Percentiles rank a stretch among this genome's conserved stretches.
Conservation (phyloP, 441 rosid genomes). For the Mallotus repandus region DNA sequence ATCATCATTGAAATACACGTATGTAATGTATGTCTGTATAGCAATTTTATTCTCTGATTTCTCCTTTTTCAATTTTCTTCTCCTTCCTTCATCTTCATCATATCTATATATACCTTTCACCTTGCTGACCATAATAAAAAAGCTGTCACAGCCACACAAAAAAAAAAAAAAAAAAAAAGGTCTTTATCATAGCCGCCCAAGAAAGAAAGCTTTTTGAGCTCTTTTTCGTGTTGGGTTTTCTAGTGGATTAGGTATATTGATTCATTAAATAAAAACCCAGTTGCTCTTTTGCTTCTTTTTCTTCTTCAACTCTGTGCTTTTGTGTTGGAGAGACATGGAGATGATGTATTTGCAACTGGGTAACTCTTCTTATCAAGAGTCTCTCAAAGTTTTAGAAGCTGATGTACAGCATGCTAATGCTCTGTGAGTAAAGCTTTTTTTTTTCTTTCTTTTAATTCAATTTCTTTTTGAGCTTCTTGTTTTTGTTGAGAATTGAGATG, state of each 20-base stretch:
- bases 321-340: constrained; percentile 39
- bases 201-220: constrained; percentile 1
- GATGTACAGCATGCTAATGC: constrained; percentile 89
- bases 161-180: not conserved
- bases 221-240: not conserved
- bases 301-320: not conserved
- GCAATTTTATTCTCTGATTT: not conserved
- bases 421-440: constrained; percentile 54
- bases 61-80: not conserved
- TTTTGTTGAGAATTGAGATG: constrained; percentile 17
- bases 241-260: constrained; percentile 30
- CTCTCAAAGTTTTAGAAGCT: constrained; percentile 75
- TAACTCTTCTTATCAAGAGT: constrained; percentile 75
- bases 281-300: constrained; percentile 8
- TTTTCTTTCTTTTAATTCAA: not conserved
- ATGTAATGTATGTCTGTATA: too few relatives aligned
- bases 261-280: constrained; percentile 13
- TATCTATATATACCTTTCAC: not conserved
- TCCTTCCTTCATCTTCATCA: too few relatives aligned
- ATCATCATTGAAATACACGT: constrained; percentile 2
- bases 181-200: constrained; percentile 35
- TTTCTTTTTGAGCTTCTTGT: constrained; percentile 11
- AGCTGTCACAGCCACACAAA: not conserved
- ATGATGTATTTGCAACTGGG: constrained; percentile 70
- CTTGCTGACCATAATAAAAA: constrained; percentile 20